Conservation (phyloP, 495 filamentous ascomycete genomes). For the Aspergillus asperescens region DNA sequence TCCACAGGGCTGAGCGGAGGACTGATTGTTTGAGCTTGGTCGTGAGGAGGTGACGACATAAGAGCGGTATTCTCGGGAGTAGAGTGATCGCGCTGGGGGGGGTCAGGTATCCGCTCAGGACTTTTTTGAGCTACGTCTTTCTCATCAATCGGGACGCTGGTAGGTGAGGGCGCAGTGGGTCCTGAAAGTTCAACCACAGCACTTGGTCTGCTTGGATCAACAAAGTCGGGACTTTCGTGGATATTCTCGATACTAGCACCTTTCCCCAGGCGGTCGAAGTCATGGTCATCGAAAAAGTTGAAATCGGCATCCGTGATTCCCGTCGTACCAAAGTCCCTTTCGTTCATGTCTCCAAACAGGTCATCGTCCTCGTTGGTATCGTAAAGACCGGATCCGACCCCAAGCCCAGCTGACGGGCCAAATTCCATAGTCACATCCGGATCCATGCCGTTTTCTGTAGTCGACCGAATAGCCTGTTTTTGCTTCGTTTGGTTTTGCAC, state of each 20-base stretch:
- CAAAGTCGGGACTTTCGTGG: slow-evolving; percentile 14
- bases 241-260: slow-evolving; percentile 9
- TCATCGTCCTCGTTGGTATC: slow-evolving; percentile 54
- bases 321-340: slow-evolving; percentile 71
- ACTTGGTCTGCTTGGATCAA: slow-evolving; percentile 11
- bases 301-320: slow-evolving; percentile 88
- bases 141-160: slow-evolving; percentile 1
- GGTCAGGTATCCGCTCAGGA: background rate
- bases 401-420: slow-evolving; percentile 23
- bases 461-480: slow-evolving; percentile 10
- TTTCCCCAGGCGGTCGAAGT: slow-evolving; percentile 32
- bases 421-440: slow-evolving; percentile 22
- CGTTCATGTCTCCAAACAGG: slow-evolving; percentile 65
- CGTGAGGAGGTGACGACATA: slow-evolving; percentile 16
- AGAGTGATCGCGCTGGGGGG: slow-evolving; percentile 11
- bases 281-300: slow-evolving; percentile 77
- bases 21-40: slow-evolving; percentile 35
- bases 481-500: slow-evolving; percentile 9
- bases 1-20: slow-evolving; percentile 48
- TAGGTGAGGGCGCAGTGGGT: background rate
- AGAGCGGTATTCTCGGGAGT: background rate
- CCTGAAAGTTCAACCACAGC: slow-evolving; percentile 1
- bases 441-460: slow-evolving; percentile 20
- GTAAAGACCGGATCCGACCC: slow-evolving; percentile 39
- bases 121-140: background rate